Evolutionary conservation across 2,329 filamentous ascomycete species (phyloP).

Genomic region (Trichoderma breve): DNA sequence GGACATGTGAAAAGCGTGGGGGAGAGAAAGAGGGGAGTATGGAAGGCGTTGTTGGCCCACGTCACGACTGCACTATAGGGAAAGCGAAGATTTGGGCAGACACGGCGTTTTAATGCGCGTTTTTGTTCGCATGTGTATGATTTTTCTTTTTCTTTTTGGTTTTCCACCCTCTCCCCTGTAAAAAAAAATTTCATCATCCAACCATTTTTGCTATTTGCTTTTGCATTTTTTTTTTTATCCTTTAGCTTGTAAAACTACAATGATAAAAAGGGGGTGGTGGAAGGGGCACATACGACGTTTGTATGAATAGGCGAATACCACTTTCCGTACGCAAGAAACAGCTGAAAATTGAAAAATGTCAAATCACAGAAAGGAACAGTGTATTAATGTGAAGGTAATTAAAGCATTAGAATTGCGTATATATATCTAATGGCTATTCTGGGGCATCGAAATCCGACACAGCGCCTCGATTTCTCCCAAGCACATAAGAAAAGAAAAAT

Average conservation of each 20-base stretch:
- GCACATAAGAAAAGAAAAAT: neutral
- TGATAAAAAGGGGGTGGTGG: neutral
- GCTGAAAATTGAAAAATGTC: neutral
- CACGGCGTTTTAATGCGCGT: constrained; percentile 1
- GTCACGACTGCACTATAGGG: constrained; percentile 2
- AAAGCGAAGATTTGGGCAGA: constrained; percentile 10
- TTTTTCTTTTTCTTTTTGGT: neutral
- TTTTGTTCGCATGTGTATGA: neutral
- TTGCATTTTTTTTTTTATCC: neutral
- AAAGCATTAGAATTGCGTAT: neutral
- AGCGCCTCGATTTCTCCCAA: neutral
- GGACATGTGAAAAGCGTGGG: neutral
- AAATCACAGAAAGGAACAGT: neutral
- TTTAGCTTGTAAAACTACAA: neutral
- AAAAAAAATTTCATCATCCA: neutral
- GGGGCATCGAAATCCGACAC: neutral
- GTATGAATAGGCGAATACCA: constrained; percentile 16
- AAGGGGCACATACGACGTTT: neutral
- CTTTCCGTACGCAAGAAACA: neutral
- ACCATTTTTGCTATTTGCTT: neutral
- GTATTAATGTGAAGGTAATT: neutral
- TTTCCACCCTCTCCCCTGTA: neutral
- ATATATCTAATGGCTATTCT: neutral
- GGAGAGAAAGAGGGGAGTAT: neutral
- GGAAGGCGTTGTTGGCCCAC: constrained; percentile 11